phyloP scores from a whole-genome alignment of 805 yeast species.

The Kodamaea kakaduensis region DNA sequence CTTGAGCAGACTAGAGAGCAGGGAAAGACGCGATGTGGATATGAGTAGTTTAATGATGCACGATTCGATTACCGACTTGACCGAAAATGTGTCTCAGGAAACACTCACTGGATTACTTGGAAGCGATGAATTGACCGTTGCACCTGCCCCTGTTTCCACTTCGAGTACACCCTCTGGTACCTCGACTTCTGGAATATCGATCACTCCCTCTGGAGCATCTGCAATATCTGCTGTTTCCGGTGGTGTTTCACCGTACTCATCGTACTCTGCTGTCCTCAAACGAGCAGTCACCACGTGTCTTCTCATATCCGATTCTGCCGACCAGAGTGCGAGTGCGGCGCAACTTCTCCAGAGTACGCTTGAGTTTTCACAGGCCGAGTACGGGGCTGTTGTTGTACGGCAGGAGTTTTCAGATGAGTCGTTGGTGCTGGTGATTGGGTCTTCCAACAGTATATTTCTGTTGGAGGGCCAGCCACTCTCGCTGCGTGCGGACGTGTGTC shows the following conservation, averaged over 20 bases:
- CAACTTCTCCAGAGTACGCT: constrained; percentile 39
- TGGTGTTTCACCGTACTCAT: no score
- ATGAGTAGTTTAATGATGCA: no score
- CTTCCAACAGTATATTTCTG: constrained; percentile 21
- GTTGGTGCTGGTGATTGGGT: constrained; percentile 25
- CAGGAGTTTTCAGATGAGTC: constrained; percentile 18
- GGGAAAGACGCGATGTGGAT: no score
- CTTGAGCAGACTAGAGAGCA: constrained; percentile 12
- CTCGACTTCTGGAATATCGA: no score
- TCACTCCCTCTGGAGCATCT: no score
- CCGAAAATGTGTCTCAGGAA: no score
- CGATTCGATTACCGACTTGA: no score
- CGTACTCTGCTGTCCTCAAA: constrained; percentile 15
- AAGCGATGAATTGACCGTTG: no score
- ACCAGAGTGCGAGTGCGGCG: constrained; percentile 31
- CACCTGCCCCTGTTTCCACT: no score
- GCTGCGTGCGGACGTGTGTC: constrained; percentile 41
- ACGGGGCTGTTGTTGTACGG: constrained; percentile 29
- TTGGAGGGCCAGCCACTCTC: constrained; percentile 32
- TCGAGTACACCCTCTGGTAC: no score
- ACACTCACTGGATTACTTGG: no score
- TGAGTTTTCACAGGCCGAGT: constrained; percentile 29
- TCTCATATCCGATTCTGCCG: constrained; percentile 46
- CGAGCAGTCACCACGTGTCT: constrained; percentile 44
- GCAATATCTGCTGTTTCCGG: no score